Percentiles rank a stretch among this genome's conserved stretches.
phyloP scores from a whole-genome alignment of 202 grass and related monocot genomes.

The Tripidium arundinaceum region DNA sequence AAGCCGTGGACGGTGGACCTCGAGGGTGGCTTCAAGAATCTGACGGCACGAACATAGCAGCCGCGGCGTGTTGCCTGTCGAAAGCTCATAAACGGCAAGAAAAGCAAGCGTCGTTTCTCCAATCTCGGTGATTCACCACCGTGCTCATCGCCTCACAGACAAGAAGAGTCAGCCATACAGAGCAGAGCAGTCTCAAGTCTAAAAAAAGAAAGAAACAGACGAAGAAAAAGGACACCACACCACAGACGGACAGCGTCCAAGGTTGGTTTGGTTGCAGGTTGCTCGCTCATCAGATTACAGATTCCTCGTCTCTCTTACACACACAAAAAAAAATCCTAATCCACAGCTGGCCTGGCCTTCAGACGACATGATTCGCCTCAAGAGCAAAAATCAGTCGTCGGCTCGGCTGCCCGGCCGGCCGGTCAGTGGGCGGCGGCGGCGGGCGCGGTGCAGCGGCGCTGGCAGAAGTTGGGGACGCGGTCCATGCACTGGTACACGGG shows the following conservation, averaged over 20 bases:
- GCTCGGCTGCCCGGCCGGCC: neutral
- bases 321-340: neutral
- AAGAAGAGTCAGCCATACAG: neutral
- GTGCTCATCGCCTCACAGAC: neutral
- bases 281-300: neutral
- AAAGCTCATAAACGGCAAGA: neutral
- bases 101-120: neutral
- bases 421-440: conserved; percentile 18
- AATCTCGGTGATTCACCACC: neutral
- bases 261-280: neutral
- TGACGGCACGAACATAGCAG: no score
- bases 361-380: neutral
- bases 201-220: no score
- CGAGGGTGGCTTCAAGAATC: no score
- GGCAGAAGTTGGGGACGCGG: conserved; percentile 55
- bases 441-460: conserved; percentile 33
- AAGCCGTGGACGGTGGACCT: no score
- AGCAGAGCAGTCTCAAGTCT: neutral
- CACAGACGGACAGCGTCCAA: neutral
- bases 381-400: neutral
- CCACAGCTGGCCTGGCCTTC: neutral
- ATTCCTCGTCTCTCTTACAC: neutral
- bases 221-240: neutral
- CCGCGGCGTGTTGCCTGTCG: neutral
- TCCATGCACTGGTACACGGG: conserved; percentile 81